A percentile compares a stretch with the other conserved stretches of the same genome.
Evolutionary conservation across 257 asterid species (phyloP).

Genomic region (Jaltomata sinuosa): DNA sequence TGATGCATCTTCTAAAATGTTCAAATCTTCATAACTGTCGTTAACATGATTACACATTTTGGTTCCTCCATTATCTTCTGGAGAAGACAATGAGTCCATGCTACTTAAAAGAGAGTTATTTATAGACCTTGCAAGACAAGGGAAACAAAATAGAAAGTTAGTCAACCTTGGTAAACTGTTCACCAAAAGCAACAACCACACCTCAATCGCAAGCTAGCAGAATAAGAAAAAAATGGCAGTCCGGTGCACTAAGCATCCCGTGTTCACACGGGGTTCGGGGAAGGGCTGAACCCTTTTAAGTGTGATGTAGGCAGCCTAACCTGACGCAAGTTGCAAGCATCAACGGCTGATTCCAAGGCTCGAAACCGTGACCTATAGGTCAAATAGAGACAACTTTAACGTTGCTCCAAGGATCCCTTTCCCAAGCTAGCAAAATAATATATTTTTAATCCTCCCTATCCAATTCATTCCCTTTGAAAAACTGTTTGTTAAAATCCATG

Average conservation of each 20-base stretch:
- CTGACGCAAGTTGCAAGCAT: neutral
- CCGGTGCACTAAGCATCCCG: neutral
- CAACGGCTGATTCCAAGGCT: neutral
- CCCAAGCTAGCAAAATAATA: neutral
- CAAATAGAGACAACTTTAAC: neutral
- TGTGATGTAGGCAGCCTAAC: neutral
- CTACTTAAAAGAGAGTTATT: conserved; percentile 26
- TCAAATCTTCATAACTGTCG: conserved; percentile 23
- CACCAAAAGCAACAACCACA: neutral
- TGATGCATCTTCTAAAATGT: conserved; percentile 17
- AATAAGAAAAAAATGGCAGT: neutral
- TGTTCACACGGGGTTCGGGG: neutral
- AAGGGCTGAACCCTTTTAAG: neutral
- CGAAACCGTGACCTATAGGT: neutral
- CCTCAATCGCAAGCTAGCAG: neutral
- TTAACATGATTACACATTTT: conserved; percentile 19
- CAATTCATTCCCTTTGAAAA: neutral
- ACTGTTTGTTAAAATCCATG: neutral
- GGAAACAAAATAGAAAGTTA: conserved; percentile 8
- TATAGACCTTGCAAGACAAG: conserved; percentile 35
- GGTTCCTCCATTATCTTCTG: conserved; percentile 23
- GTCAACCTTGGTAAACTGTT: conserved; percentile 10
- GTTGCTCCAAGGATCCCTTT: neutral
- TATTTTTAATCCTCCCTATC: neutral
- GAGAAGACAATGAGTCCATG: conserved; percentile 22